Percentiles rank a stretch among this genome's conserved stretches.
These are phyloP conservation scores for Perilla frutescens DNA, from an alignment of 257 asterid genomes.

Conservation along the genomic window DNA sequence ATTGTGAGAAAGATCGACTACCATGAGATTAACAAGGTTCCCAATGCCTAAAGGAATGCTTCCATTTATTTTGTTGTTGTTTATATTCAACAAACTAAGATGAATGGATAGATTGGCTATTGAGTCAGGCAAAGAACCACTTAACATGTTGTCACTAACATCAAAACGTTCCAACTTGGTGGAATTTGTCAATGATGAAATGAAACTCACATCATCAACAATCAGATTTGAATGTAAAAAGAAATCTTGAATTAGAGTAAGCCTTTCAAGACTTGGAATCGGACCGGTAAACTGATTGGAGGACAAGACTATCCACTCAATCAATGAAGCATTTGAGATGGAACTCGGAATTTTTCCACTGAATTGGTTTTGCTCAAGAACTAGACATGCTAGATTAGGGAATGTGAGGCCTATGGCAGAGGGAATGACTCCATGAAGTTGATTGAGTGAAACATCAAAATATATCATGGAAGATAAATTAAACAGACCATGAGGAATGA, in stretches of 20 bases:
- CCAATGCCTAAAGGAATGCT: conserved; percentile 43
- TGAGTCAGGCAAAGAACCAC: conserved; percentile 46
- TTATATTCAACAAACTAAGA: conserved; percentile 18
- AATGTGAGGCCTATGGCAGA: conserved; percentile 33
- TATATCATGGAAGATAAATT: conserved; percentile 35
- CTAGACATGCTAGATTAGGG: conserved; percentile 27
- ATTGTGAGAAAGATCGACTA: conserved; percentile 31
- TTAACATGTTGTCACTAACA: conserved; percentile 37
- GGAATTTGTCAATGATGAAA: conserved; percentile 46
- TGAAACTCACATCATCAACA: conserved; percentile 35
- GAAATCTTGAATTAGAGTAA: conserved; percentile 19
- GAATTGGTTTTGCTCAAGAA: conserved; percentile 30
- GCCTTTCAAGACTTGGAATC: conserved; percentile 38
- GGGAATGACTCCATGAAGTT: conserved; percentile 39
- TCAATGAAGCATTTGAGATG: conserved; percentile 36
- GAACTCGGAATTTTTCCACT: conserved; percentile 39
- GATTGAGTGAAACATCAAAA: conserved; percentile 21
- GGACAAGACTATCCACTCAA: conserved; percentile 18
- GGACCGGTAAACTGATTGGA: conserved; percentile 38
- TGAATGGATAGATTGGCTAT: conserved; percentile 43
- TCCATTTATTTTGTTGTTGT: conserved; percentile 42
- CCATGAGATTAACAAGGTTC: conserved; percentile 18
- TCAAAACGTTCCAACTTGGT: conserved; percentile 28
- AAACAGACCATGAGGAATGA: conserved; percentile 35
- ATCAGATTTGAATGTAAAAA: conserved; percentile 25